phyloP scores from a whole-genome alignment of 352 stramenopile species.

The Achlya hypogyna region DNA sequence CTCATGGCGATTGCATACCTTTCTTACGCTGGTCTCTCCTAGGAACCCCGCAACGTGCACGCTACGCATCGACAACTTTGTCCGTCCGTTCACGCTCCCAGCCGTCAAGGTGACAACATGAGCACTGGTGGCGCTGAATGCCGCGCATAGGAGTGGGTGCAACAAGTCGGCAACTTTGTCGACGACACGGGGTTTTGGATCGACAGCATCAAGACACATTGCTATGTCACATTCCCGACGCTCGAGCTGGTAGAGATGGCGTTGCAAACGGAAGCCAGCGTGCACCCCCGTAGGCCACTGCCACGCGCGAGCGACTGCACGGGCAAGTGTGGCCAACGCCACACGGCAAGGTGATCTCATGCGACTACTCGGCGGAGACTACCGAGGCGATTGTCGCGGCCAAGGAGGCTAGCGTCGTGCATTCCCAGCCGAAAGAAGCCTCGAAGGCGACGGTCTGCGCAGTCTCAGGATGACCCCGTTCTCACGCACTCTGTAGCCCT shows the following conservation, averaged over 20 bases:
- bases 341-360: conserved; percentile 38
- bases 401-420: no score
- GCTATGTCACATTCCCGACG: conserved; percentile 62
- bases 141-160: conserved; percentile 36
- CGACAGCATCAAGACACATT: conserved; percentile 82
- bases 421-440: no score
- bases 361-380: conserved; percentile 30
- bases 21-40: background rate
- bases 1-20: background rate
- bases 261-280: background rate
- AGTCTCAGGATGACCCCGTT: no score
- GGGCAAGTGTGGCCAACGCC: conserved; percentile 56
- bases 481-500: no score
- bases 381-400: conserved; percentile 38
- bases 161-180: conserved; percentile 44
- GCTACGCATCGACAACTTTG: conserved; percentile 65
- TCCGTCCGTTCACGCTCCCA: conserved; percentile 62
- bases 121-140: background rate
- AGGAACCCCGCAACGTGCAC: conserved; percentile 17
- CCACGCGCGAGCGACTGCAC: conserved; percentile 37
- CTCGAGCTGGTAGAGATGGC: conserved; percentile 31
- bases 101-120: conserved; percentile 44
- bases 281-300: conserved; percentile 34
- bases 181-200: conserved; percentile 74
- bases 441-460: no score